Evolutionary conservation across 2,329 filamentous ascomycete species (phyloP), one percentile per base, ranked within the genome.

Genomic region (Apiospora rasikravindrae): DNA sequence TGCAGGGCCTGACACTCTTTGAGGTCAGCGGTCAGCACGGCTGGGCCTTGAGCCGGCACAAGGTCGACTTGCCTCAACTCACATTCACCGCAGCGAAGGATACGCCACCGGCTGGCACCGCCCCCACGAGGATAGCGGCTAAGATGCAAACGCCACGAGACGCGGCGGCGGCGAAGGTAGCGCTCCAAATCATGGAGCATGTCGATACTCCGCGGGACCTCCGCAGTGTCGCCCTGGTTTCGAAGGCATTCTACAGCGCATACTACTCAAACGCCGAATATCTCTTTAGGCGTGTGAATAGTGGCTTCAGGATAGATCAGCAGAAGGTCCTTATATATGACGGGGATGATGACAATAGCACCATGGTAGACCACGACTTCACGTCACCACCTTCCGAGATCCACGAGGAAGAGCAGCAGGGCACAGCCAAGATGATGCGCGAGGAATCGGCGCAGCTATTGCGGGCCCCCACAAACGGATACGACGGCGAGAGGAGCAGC

Each of bases 1-100:
- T 89, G 2, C 77, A 79, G 8, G 87, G 87, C 0, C 73, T 89
- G 5, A 88, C 86, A 2, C 80, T 89, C 0, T 80, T 83, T 66
- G 86, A 88, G 42, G 82, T 88, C 0, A 86, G 83, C 22, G 86
- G 86, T 0, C 82, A 82, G 51, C 84, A 86, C 44, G 87, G 86
- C 6, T 88, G 86, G 87, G 86, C 82, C 0, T 73, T 88, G 2
- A 86, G 84, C 2, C 84, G 83, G 74, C 78, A 84, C 69, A 76
- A 75, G 49, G 78, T 79, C 47, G 70, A 76, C 1, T 80, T 83
- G 71, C 83, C 82, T 3, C 83, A 86, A 75, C 74, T 75, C 1
- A 77, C 82, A 19, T 61, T 76, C 68, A 71, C 10, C 19, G 24
- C 74, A 70, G 64, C 67, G 67, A 57, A 70, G 70, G 57, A 57